Percentiles rank a stretch among this genome's conserved stretches.
Conservation (phyloP, 805 yeast species). For the Candida palmyrensis region DNA sequence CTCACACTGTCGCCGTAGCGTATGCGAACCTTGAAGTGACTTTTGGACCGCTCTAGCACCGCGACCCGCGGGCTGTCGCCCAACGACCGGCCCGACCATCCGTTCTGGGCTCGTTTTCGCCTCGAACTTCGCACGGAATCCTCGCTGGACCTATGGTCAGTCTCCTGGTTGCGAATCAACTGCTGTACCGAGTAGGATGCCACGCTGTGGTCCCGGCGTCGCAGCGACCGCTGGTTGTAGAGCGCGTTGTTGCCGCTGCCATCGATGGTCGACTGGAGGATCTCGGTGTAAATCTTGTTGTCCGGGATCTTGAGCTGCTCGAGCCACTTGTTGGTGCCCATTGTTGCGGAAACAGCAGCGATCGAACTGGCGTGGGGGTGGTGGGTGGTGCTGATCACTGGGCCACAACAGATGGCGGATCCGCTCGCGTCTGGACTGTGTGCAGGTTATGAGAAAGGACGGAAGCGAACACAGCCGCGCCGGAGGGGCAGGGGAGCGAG, state of each 20-base stretch:
- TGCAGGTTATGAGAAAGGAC: too few species aligned
- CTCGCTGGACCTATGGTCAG: background rate
- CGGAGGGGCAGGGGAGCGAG: too few species aligned
- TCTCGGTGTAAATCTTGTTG: conserved; percentile 9
- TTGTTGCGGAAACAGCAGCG: too few species aligned
- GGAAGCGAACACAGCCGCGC: too few species aligned
- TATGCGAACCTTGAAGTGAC: conserved; percentile 2
- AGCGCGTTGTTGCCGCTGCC: conserved; percentile 12
- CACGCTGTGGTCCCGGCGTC: background rate
- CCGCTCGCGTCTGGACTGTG: conserved; percentile 1
- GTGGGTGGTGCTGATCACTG: background rate
- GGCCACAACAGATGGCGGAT: background rate
- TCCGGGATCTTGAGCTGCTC: conserved; percentile 14
- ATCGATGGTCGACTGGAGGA: conserved; percentile 5
- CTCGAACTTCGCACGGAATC: background rate
- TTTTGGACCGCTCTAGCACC: background rate
- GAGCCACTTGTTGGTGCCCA: conserved; percentile 8
- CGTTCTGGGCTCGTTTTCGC: background rate
- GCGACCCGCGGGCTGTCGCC: background rate
- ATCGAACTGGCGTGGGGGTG: too few species aligned
- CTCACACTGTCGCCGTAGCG: too few species aligned
- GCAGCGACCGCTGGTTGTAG: conserved; percentile 2
- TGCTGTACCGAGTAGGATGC: conserved; percentile 2
- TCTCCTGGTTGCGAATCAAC: background rate
- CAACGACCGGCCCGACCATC: background rate